A percentile compares a stretch with the other conserved stretches of the same genome.
Evolutionary conservation across 768 basidiomycete genomes (phyloP).

Genomic region (Psilocybe subaeruginosa): DNA sequence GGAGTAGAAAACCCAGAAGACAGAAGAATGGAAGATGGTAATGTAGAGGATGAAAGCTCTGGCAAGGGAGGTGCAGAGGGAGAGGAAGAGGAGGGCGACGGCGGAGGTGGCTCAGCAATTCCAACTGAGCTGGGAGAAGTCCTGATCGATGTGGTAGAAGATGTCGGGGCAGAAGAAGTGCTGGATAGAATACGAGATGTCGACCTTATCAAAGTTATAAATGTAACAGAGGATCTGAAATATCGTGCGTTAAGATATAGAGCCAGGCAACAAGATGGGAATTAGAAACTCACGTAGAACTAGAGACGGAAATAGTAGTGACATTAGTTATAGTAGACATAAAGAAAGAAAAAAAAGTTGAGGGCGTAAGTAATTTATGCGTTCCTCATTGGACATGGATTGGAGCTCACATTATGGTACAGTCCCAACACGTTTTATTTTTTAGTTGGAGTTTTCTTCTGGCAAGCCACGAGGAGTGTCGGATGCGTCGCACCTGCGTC

Average conservation of each 20-base stretch:
- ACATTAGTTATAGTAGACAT: not conserved
- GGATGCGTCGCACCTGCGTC: not conserved
- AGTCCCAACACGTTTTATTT: not conserved
- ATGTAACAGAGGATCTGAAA: conserved; percentile 8
- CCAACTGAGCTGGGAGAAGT: not conserved
- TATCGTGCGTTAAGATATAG: not conserved
- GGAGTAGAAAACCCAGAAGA: conserved; percentile 9
- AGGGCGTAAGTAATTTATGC: not conserved
- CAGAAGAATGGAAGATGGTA: conserved; percentile 8
- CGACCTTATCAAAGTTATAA: conserved; percentile 15
- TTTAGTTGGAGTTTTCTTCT: not conserved
- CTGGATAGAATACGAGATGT: conserved; percentile 19
- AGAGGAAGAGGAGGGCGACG: not conserved
- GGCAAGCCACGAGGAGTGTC: not conserved
- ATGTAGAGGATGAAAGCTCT: not conserved
- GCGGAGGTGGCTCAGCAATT: not conserved
- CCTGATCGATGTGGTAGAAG: not conserved
- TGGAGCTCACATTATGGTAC: not conserved
- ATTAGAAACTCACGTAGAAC: too few species aligned
- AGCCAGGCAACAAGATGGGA: not conserved
- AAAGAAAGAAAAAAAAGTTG: not conserved
- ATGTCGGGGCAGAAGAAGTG: not conserved
- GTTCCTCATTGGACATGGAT: not conserved
- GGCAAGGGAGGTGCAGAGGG: too few species aligned
- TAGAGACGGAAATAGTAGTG: not conserved